Conservation (phyloP, 2,329 filamentous ascomycete genomes). For the Xylariales sp. region DNA sequence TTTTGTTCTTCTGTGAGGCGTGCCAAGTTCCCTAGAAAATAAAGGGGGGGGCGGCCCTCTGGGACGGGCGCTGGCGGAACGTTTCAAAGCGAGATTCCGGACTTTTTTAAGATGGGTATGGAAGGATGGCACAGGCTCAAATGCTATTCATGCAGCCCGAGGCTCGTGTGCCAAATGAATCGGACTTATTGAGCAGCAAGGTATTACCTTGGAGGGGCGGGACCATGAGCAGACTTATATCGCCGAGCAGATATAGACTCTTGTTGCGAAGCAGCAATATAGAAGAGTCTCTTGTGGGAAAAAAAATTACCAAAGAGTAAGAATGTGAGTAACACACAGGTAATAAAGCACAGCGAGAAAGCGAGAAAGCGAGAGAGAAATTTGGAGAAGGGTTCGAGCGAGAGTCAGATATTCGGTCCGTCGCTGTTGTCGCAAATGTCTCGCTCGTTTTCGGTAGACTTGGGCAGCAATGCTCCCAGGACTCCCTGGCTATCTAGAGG, state of each 20-base stretch:
- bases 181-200: background rate
- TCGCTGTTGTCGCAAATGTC: slow-evolving; percentile 25
- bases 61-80: slow-evolving; percentile 18
- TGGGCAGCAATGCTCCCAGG: slow-evolving; percentile 38
- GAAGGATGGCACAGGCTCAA: slow-evolving; percentile 10
- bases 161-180: background rate
- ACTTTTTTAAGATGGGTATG: slow-evolving; percentile 11
- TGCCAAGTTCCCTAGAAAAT: too few species aligned
- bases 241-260: slow-evolving; percentile 7
- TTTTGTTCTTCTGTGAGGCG: too few species aligned
- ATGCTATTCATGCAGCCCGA: slow-evolving; percentile 3
- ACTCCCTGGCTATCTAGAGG: slow-evolving; percentile 23
- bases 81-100: slow-evolving; percentile 15
- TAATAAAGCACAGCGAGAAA: too few species aligned
- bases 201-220: slow-evolving; percentile 16
- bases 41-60: too few species aligned
- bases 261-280: slow-evolving; percentile 4
- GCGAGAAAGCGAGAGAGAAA: background rate
- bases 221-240: slow-evolving; percentile 20
- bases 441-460: slow-evolving; percentile 21
- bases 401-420: slow-evolving; percentile 10
- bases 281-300: slow-evolving; percentile 5
- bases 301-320: too few species aligned
- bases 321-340: too few species aligned
- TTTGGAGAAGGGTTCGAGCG: background rate